phyloP scores from a whole-genome alignment of 306 rosid genomes.

The barrel medic (Medicago truncatula) region MtrunA17r5.0-ANR NC_053042.1:11882001-11882500 shows the following conservation, averaged over 20 bases:
- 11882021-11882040: conserved; percentile 47
- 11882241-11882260: conserved; percentile 63
- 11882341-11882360: too few species aligned
- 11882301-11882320: conserved; percentile 52
- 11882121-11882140: conserved; percentile 50
- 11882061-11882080: conserved; percentile 54
- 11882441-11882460: conserved; percentile 65
- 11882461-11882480: conserved; percentile 49
- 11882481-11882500: conserved; percentile 56
- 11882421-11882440: conserved; percentile 64
- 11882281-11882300: conserved; percentile 38
- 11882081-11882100: conserved; percentile 55
- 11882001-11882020: conserved; percentile 49
- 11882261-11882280: conserved; percentile 61
- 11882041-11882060: conserved; percentile 51
- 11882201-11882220: conserved; percentile 62
- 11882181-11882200: conserved; percentile 69
- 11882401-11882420: too few species aligned
- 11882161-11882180: conserved; percentile 68
- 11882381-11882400: too few species aligned
- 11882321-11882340: conserved; percentile 43
- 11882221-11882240: conserved; percentile 55
- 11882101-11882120: conserved; percentile 58
- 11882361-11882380: too few species aligned
- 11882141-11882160: conserved; percentile 55